These are phyloP conservation scores for Gomphus sp. DNA, from an alignment of 1,284 basidiomycete species.

Conservation along the genomic window DNA sequence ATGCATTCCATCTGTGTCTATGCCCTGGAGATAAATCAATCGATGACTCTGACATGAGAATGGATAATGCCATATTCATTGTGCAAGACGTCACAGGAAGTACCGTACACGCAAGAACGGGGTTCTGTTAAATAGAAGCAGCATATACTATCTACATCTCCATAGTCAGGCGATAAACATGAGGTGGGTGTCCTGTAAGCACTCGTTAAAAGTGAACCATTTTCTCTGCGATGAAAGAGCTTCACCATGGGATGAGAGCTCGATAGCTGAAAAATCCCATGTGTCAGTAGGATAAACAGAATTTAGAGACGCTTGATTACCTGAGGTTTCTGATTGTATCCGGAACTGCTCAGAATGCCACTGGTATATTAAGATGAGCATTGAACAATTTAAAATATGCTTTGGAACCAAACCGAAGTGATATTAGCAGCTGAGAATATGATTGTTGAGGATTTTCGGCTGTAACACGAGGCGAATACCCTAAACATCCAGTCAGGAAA, in stretches of 20 bases:
- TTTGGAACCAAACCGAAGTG: constrained; percentile 40
- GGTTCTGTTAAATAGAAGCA: not conserved
- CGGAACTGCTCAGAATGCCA: constrained; percentile 44
- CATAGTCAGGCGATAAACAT: constrained; percentile 6
- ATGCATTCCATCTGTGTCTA: not conserved
- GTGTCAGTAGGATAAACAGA: not conserved
- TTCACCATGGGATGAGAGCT: constrained; percentile 71
- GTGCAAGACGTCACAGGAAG: no score
- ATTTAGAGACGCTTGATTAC: constrained; percentile 23
- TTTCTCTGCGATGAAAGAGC: constrained; percentile 6
- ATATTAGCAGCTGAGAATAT: constrained; percentile 72
- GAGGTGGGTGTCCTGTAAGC: constrained; percentile 2
- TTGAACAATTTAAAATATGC: not conserved
- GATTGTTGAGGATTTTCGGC: constrained; percentile 63
- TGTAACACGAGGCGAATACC: constrained; percentile 19
- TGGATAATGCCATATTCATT: not conserved
- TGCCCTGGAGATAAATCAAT: not conserved
- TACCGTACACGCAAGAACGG: not conserved
- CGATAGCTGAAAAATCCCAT: constrained; percentile 38
- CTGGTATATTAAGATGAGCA: constrained; percentile 22
- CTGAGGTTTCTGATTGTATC: constrained; percentile 82
- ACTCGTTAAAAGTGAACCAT: not conserved
- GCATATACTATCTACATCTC: not conserved
- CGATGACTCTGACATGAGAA: not conserved
- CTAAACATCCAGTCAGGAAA: not conserved